Evolutionary conservation across 805 yeast genomes (phyloP), one percentile per base, ranked within the genome.

Genomic region (Teunomyces tritomae): DNA sequence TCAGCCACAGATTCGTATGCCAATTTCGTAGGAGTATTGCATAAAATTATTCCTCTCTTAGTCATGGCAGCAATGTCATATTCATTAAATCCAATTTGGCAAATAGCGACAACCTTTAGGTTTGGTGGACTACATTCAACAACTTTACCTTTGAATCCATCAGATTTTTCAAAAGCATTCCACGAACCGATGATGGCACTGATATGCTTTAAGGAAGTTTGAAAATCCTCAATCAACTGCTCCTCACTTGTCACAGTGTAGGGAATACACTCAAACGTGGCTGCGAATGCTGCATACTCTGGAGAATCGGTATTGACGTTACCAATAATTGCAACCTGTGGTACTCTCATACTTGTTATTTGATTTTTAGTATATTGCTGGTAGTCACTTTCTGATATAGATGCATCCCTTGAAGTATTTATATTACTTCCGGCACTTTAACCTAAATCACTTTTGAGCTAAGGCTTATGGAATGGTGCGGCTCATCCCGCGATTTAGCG

Each of bases 1-100:
- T 62, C 66, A 4, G 66, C 65, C 39, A 62, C 66, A 2, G 60
- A 58, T 33, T 55, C 64, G n/a, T 55, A 60, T 1, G 66, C 63
- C 3, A 61, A 54, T 10, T 51, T 54, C 9, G 62, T 51, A 4
- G 66, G 61, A 16, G 59, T 57, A 32, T 61, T 59, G 40, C 64
- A 57, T 49, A 62, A 50, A 20, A 51, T 47, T n/a, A 62, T 57
- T 20, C 58, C 63, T 29, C 53, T 51, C 35, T 52, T 47, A 16
- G 48, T 45, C 59, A 62, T 53, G 7, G 50, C 55, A 3, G 24
- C 50, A 3, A 57, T 49, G 42, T 61, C 58, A 41, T 50, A 62
- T 34, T 50, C 52, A 11, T 62, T 64, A 46, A 51, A 47, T 10
- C 66, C 66, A 29, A 61, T 62, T 8, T 62, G 60, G 41, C 63